phyloP scores from a whole-genome alignment of 2,329 filamentous ascomycete genomes.

The Cytospora chrysosperma region DNA sequence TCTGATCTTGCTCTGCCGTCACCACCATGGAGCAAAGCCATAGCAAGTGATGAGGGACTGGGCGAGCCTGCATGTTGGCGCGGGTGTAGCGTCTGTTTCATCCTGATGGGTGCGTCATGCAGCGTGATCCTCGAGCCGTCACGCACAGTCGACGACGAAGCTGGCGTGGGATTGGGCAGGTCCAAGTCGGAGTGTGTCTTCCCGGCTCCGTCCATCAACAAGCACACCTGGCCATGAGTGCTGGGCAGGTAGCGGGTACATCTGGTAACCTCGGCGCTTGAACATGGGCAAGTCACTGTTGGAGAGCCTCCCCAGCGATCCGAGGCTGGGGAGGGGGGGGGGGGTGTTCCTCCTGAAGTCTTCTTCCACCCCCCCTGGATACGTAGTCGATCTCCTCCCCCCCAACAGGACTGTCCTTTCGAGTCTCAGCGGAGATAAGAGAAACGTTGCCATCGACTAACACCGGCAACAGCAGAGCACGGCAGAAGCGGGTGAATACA shows the following conservation, averaged over 20 bases:
- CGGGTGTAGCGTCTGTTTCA: not conserved
- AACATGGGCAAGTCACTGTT: not conserved
- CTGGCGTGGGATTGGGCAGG: not conserved
- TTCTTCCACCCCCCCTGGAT: not conserved
- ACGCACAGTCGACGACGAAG: constrained; percentile 1
- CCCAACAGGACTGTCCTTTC: not conserved
- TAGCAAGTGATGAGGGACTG: not conserved
- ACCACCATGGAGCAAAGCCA: not conserved
- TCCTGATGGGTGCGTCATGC: not conserved
- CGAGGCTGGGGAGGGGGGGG: too few relatives aligned
- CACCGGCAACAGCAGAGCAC: not conserved
- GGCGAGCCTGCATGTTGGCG: not conserved
- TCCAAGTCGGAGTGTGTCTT: not conserved
- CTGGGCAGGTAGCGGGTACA: constrained; percentile 11
- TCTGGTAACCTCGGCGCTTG: constrained; percentile 3
- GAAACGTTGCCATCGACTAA: not conserved
- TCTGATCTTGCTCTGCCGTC: not conserved
- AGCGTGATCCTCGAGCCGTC: constrained; percentile 9
- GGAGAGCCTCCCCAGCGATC: not conserved
- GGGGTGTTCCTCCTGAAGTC: not conserved
- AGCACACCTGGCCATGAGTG: not conserved
- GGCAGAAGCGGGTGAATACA: too few relatives aligned
- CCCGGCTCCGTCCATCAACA: not conserved
- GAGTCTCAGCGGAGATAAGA: not conserved
- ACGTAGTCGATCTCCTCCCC: not conserved